Percentiles rank a stretch among this genome's conserved stretches.
Conservation (phyloP, 805 yeast species). For the Pichia rugopelliculosa region DNA sequence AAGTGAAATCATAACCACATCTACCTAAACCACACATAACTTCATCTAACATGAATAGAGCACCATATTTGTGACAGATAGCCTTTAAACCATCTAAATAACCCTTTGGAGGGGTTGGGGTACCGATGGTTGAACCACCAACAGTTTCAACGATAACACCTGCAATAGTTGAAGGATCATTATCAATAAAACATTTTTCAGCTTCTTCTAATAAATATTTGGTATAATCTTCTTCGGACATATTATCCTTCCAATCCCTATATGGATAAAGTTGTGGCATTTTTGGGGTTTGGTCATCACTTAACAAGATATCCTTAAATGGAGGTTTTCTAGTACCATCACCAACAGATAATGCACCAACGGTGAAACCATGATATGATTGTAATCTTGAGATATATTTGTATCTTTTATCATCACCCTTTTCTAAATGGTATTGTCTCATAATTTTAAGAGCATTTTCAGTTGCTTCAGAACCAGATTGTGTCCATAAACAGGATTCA, state of each 20-base stretch:
- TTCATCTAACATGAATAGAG: constrained; percentile 44
- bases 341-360: constrained; percentile 39
- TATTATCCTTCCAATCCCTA: constrained; percentile 23
- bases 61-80: constrained; percentile 45
- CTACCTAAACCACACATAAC: constrained; percentile 55
- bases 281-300: constrained; percentile 23
- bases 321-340: constrained; percentile 29
- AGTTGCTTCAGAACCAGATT: constrained; percentile 74
- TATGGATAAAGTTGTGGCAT: constrained; percentile 30
- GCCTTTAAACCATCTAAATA: constrained; percentile 40
- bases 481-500: constrained; percentile 39
- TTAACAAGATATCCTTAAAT: constrained; percentile 25
- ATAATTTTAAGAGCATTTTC: constrained; percentile 74
- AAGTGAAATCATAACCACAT: constrained; percentile 39
- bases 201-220: constrained; percentile 31
- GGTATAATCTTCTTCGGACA: constrained; percentile 33
- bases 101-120: constrained; percentile 38
- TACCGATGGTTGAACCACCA: constrained; percentile 40
- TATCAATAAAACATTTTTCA: constrained; percentile 33
- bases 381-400: constrained; percentile 37
- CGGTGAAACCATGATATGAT: constrained; percentile 44
- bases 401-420: constrained; percentile 32
- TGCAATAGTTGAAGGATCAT: constrained; percentile 38
- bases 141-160: constrained; percentile 40
- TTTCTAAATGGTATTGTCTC: constrained; percentile 38